Evolutionary conservation across 495 filamentous ascomycete species (phyloP), one percentile per base, ranked within the genome.

Genomic region (Usnea hakonensis): DNA sequence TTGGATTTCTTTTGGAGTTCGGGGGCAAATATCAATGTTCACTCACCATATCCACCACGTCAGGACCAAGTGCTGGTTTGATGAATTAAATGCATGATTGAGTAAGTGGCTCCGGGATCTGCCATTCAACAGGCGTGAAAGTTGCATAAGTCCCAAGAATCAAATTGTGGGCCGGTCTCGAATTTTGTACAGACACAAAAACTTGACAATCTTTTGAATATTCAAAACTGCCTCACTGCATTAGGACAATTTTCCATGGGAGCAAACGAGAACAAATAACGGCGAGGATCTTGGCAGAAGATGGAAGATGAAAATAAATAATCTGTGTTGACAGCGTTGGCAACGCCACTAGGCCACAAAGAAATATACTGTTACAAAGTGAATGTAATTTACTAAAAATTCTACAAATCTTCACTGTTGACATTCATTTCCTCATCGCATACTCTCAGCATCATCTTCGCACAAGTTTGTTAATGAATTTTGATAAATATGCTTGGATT

Each of bases 51-150:
- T n/a, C 50, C 61, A 63, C 41, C 48, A 26, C 37, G 55, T 61
- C 54, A 57, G 40, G 48, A 46, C 64, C 63, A 60, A 65, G 63
- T 55, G 62, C 62, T 64, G 62, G 60, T 28, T 53, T 55, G 62
- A 55, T 56, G 26, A 52, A 41, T 6, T 36, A 30, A 16, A 52
- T 50, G 46, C 23, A 46, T 36, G 54, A 17, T n/a, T 40, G 56
- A n/a, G 33, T 32, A 48, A 30, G 30, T 46, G 33, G 13, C 28
- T 55, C 46, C 54, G 40, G 32, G 9, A 7, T 41, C 14, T 55
- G 62, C 56, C 62, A 48, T 59, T 64, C 62, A 64, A 64, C 62
- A 59, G 56, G 56, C 56, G 58, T 54, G 9, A 30, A n/a, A 40
- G 23, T 26, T 17, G n/a, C 17, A 19, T n/a, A 48, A 21, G 11